Conservation (phyloP, 2,329 filamentous ascomycete species). For the Bipolaris victoriae region DNA sequence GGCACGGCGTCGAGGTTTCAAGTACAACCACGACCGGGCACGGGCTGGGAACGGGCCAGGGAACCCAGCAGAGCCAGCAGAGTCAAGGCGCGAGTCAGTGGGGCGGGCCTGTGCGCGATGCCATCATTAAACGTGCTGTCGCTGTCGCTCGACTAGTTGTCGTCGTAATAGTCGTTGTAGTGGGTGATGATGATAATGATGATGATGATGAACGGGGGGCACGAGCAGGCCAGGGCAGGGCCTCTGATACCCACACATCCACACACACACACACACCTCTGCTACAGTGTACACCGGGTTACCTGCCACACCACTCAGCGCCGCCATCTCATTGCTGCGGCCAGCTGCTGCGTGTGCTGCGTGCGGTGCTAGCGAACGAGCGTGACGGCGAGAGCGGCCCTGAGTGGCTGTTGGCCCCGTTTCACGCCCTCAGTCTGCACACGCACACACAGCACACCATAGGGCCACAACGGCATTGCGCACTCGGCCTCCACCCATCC, state of each 20-base stretch:
- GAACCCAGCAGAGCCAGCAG: not conserved
- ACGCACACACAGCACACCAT: not conserved
- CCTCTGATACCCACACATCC: too few relatives aligned
- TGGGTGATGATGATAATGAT: not conserved
- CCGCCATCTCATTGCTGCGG: too few relatives aligned
- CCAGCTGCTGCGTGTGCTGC: too few relatives aligned
- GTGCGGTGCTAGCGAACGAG: not conserved
- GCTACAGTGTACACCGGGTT: not conserved
- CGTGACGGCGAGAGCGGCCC: not conserved
- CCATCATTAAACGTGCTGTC: conserved; percentile 10
- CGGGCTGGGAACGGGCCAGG: conserved; percentile 6
- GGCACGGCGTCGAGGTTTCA: conserved; percentile 23
- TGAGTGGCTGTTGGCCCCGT: conserved; percentile 10
- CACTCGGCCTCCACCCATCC: too few relatives aligned
- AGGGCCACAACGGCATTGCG: too few relatives aligned
- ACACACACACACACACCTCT: too few relatives aligned
- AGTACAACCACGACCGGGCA: conserved; percentile 15
- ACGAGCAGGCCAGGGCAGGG: too few relatives aligned
- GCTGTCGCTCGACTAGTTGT: not conserved
- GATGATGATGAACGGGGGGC: too few relatives aligned
- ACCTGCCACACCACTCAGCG: not conserved
- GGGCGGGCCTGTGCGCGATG: conserved; percentile 12
- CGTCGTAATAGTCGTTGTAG: not conserved
- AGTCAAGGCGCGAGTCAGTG: conserved; percentile 14
- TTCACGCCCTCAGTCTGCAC: conserved; percentile 7